phyloP scores from a whole-genome alignment of 148 eudicot species.

The Amaranthus palmeri region DNA sequence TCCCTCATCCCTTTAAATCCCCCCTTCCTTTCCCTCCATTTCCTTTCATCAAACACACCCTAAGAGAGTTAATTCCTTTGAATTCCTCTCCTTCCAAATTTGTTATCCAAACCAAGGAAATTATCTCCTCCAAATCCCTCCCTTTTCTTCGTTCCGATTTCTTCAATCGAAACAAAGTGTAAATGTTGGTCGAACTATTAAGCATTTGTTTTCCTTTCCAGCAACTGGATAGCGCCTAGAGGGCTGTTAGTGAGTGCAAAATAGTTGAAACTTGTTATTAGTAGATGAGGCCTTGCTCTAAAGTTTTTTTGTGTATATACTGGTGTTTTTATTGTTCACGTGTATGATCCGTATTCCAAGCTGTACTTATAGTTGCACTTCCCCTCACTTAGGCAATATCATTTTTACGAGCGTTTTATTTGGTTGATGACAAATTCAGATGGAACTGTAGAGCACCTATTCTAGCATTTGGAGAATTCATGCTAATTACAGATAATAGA shows the following conservation, averaged over 20 bases:
- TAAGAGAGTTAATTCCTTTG: no score
- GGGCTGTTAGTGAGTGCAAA: neutral
- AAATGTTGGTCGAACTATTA: no score
- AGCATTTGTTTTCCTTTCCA: no score
- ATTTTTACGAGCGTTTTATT: neutral
- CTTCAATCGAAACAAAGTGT: no score
- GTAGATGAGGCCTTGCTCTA: neutral
- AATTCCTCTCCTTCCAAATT: no score
- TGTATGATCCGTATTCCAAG: neutral
- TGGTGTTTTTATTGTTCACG: neutral
- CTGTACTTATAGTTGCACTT: no score
- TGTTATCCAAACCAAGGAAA: no score
- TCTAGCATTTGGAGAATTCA: slow-evolving; percentile 30
- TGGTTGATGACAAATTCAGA: slow-evolving; percentile 35
- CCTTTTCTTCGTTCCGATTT: no score
- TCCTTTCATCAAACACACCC: no score
- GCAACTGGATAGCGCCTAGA: neutral
- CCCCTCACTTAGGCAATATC: neutral
- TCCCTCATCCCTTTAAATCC: no score
- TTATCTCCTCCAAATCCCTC: no score
- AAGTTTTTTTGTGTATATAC: neutral
- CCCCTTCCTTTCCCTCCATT: no score
- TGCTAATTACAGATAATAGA: slow-evolving; percentile 40
- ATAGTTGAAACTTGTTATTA: neutral
- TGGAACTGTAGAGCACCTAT: slow-evolving; percentile 46